A percentile compares a stretch with the other conserved stretches of the same genome.
phyloP scores from a whole-genome alignment of 768 basidiomycete species.

The Favolaschia claudopus region DNA sequence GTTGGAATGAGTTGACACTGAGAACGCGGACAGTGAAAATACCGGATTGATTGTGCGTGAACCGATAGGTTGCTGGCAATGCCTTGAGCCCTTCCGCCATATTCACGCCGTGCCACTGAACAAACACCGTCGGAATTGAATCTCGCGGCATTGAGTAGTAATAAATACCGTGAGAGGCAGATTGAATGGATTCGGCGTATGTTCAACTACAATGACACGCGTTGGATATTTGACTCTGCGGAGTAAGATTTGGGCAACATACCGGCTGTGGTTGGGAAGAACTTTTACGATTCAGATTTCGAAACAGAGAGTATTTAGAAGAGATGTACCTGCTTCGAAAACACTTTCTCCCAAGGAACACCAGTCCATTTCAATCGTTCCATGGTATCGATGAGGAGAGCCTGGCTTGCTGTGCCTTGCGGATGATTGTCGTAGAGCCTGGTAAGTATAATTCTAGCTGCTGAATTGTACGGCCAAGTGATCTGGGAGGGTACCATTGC shows the following conservation, averaged over 20 bases:
- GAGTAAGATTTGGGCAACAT: not conserved
- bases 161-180: slow-evolving; percentile 44
- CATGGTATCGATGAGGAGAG: slow-evolving; percentile 61
- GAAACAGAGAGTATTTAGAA: not conserved
- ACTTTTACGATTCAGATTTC: slow-evolving; percentile 37
- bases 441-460: not conserved
- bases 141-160: not conserved
- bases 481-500: too few species aligned
- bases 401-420: slow-evolving; percentile 49
- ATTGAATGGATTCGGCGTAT: slow-evolving; percentile 54
- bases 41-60: slow-evolving; percentile 66
- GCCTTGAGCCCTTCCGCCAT: slow-evolving; percentile 67
- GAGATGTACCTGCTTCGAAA: slow-evolving; percentile 46
- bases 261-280: slow-evolving; percentile 53
- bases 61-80: slow-evolving; percentile 58
- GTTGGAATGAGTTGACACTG: not conserved
- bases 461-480: too few species aligned
- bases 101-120: slow-evolving; percentile 65
- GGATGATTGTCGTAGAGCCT: slow-evolving; percentile 66
- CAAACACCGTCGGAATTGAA: slow-evolving; percentile 1
- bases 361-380: slow-evolving; percentile 57
- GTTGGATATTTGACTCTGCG: not conserved
- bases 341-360: slow-evolving; percentile 63
- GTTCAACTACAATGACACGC: slow-evolving; percentile 33
- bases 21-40: not conserved